phyloP scores from a whole-genome alignment of 192 early-diverging fungal species.

The Entomortierella beljakovae region DNA sequence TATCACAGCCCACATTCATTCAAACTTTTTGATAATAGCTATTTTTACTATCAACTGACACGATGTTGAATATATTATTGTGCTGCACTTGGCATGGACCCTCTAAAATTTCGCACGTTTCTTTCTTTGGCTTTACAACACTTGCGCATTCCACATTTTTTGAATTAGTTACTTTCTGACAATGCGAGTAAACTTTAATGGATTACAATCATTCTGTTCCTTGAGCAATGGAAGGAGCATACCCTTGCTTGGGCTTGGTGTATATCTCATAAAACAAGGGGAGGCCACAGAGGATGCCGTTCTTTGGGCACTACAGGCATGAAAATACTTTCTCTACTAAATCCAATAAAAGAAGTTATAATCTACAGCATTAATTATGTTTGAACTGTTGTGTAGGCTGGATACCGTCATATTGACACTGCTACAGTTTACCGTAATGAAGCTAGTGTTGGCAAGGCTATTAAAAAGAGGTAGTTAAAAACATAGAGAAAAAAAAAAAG shows the following conservation, averaged over 20 bases:
- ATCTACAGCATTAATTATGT: neutral
- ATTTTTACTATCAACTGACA: too few species aligned
- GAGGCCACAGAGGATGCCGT: conserved; percentile 55
- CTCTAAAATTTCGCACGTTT: too few species aligned
- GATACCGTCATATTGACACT: conserved; percentile 68
- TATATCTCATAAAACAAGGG: conserved; percentile 54
- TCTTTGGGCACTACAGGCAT: conserved; percentile 56
- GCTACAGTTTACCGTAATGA: conserved; percentile 60
- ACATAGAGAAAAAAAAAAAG: neutral
- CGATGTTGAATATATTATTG: too few species aligned
- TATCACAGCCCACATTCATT: too few species aligned
- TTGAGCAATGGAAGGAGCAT: conserved; percentile 35
- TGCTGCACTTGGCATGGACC: too few species aligned
- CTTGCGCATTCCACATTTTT: too few species aligned
- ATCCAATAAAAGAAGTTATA: neutral
- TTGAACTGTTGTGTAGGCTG: conserved; percentile 38
- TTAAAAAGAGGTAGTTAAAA: conserved; percentile 52
- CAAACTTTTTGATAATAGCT: too few species aligned
- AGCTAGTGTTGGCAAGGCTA: conserved; percentile 56
- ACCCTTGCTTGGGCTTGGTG: conserved; percentile 55
- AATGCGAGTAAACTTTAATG: conserved; percentile 28
- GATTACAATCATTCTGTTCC: conserved; percentile 33
- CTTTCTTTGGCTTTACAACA: too few species aligned
- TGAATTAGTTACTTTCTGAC: too few species aligned
- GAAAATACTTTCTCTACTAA: conserved; percentile 1